phyloP scores from a whole-genome alignment of 228 moss, liverwort and hornwort genomes.

The Sphagnum magellanicum region DNA sequence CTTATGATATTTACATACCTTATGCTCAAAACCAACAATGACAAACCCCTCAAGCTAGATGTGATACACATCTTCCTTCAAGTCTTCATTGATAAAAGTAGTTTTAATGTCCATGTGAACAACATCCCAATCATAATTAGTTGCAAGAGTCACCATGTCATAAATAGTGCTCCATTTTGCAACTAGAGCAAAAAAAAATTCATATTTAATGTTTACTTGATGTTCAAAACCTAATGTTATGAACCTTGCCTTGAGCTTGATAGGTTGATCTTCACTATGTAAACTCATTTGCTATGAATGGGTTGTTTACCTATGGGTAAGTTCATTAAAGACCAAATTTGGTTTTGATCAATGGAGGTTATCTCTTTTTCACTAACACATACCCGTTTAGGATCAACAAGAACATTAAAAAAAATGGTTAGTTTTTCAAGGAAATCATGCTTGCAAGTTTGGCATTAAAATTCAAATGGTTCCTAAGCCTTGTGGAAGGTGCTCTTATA shows the following conservation, averaged over 20 bases:
- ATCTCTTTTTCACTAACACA: background rate
- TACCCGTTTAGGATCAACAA: background rate
- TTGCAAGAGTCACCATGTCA: background rate
- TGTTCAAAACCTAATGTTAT: background rate
- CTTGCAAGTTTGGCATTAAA: background rate
- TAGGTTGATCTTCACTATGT: background rate
- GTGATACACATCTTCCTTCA: conserved; percentile 3
- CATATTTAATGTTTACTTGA: background rate
- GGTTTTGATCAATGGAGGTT: background rate
- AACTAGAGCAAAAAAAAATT: background rate
- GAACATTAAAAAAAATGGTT: background rate
- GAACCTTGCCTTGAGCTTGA: background rate
- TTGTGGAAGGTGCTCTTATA: background rate
- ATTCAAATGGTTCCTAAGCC: background rate
- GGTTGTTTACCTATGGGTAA: background rate
- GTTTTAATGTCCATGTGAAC: conserved; percentile 5
- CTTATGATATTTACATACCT: background rate
- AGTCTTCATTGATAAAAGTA: background rate
- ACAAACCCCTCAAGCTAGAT: background rate
- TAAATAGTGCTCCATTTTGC: background rate
- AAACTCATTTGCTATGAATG: background rate
- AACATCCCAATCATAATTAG: background rate
- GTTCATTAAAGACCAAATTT: background rate
- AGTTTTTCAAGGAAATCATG: background rate
- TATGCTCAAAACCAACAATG: background rate